These are phyloP conservation scores for Rhizopus microsporus DNA, from an alignment of 371 early-diverging fungal species.

Conservation along the genomic window DNA sequence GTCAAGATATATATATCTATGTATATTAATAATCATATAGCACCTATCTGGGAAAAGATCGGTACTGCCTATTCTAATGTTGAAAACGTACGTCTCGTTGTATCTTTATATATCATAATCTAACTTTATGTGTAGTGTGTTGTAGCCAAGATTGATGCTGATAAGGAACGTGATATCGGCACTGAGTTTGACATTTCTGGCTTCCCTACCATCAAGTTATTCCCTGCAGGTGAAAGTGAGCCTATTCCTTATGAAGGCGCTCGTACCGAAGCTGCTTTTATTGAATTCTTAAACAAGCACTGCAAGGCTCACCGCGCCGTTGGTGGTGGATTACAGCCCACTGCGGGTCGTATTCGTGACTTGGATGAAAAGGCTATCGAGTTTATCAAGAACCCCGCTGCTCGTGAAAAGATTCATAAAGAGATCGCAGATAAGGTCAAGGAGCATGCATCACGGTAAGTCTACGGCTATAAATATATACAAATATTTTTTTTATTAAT, in stretches of 20 bases:
- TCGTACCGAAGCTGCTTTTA: conserved; percentile 80
- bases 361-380: conserved; percentile 69
- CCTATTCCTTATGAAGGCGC: conserved; percentile 78
- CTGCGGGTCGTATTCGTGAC: conserved; percentile 71
- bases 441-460: conserved; percentile 28
- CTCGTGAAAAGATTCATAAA: conserved; percentile 38
- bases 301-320: conserved; percentile 79
- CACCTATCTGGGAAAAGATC: conserved; percentile 68
- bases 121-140: conserved; percentile 43
- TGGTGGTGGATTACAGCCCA: conserved; percentile 69
- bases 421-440: conserved; percentile 40
- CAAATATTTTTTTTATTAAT: background rate
- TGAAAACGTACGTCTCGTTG: conserved; percentile 31
- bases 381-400: conserved; percentile 54
- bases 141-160: conserved; percentile 94
- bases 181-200: conserved; percentile 70
- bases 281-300: conserved; percentile 88
- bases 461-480: background rate
- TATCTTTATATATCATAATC: background rate
- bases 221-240: conserved; percentile 68
- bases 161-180: conserved; percentile 54
- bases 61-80: conserved; percentile 55
- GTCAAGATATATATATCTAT: no score
- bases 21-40: conserved; percentile 26
- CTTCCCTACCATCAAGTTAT: conserved; percentile 89